Conservation (phyloP, 768 basidiomycete species). For the Rhizopogon roseolus region DNA sequence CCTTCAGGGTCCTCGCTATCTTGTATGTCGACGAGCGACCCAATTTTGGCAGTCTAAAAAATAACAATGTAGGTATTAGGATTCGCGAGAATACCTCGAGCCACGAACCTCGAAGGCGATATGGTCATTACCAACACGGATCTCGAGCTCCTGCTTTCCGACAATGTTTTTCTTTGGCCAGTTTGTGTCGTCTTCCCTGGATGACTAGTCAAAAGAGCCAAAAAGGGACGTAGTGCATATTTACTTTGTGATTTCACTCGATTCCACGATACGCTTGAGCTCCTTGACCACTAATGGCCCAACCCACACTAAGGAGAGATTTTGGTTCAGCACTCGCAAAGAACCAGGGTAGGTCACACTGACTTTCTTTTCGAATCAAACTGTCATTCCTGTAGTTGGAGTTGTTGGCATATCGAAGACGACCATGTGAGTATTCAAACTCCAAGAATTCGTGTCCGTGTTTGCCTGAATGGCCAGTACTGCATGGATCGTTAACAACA, state of each 20-base stretch:
- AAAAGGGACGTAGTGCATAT: not conserved
- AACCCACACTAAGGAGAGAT: constrained; percentile 72
- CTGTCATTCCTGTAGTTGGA: constrained; percentile 98
- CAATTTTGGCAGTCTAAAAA: constrained; percentile 94
- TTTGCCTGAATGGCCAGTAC: constrained; percentile 95
- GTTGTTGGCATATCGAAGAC: constrained; percentile 97
- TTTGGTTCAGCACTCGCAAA: not conserved
- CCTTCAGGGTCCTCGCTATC: constrained; percentile 98
- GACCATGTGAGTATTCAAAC: constrained; percentile 96
- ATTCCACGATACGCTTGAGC: constrained; percentile 88
- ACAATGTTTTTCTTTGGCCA: constrained; percentile 99
- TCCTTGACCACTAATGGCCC: constrained; percentile 91
- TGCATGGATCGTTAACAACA: constrained; percentile 1
- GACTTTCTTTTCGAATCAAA: constrained; percentile 98
- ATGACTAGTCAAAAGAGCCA: constrained; percentile 1
- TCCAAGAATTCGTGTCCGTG: constrained; percentile 98
- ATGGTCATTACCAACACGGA: constrained; percentile 90
- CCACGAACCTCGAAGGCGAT: constrained; percentile 88
- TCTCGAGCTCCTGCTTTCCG: constrained; percentile 97
- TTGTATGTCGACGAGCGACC: constrained; percentile 92
- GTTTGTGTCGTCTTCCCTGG: constrained; percentile 94
- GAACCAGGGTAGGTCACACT: constrained; percentile 26
- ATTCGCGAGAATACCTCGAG: not conserved
- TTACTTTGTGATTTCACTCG: constrained; percentile 93
- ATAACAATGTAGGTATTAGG: not conserved